These are phyloP conservation scores for Lasiosphaeriaceae sp. DNA, from an alignment of 495 filamentous ascomycete genomes.

Conservation along the genomic window DNA sequence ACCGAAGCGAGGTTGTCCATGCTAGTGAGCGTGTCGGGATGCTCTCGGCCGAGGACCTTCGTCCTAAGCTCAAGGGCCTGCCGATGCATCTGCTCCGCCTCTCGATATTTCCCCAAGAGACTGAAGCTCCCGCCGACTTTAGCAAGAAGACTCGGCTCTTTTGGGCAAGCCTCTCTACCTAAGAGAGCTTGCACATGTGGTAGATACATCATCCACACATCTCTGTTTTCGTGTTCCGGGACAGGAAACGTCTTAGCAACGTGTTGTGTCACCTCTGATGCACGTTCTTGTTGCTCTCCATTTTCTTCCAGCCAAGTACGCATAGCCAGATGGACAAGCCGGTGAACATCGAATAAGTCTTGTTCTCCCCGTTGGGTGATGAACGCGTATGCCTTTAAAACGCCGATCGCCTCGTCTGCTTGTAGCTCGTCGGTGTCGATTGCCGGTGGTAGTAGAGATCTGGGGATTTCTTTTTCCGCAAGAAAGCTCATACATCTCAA, in stretches of 20 bases:
- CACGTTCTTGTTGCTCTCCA: conserved; percentile 21
- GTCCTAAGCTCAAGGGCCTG: conserved; percentile 7
- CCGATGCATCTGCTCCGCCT: conserved; percentile 15
- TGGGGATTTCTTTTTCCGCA: conserved; percentile 37
- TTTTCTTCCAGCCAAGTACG: conserved; percentile 39
- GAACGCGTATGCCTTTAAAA: conserved; percentile 40
- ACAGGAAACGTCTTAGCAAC: conserved; percentile 30
- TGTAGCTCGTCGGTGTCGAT: background rate
- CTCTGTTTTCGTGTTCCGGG: conserved; percentile 31
- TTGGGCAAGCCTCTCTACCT: background rate
- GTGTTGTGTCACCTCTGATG: conserved; percentile 24
- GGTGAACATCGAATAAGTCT: conserved; percentile 36
- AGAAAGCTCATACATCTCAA: conserved; percentile 39
- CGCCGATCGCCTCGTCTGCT: conserved; percentile 8
- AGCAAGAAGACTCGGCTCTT: conserved; percentile 4
- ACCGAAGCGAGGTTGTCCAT: conserved; percentile 12
- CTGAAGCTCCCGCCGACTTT: conserved; percentile 11
- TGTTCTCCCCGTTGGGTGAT: conserved; percentile 25
- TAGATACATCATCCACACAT: conserved; percentile 31
- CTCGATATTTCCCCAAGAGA: conserved; percentile 14
- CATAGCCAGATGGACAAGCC: conserved; percentile 40
- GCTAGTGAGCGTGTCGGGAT: conserved; percentile 7
- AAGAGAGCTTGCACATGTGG: conserved; percentile 35
- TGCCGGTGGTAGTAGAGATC: conserved; percentile 1
- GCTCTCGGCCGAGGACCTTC: conserved; percentile 8